Conservation (phyloP, 768 basidiomycete genomes). For the Tubosaeta sp. region DNA sequence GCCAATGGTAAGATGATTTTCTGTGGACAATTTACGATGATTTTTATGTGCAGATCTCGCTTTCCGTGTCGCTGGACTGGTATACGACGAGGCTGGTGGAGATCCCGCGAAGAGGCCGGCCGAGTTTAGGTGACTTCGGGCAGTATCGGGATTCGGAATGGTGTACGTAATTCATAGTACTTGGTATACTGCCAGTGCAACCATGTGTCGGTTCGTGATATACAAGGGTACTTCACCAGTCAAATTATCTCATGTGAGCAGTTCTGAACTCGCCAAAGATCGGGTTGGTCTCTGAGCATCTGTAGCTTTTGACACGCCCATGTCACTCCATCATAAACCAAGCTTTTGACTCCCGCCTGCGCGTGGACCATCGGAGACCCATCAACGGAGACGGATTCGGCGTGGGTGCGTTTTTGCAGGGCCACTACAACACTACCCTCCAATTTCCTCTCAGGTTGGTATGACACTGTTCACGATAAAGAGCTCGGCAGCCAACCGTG, state of each 20-base stretch:
- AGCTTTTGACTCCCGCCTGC: slow-evolving; percentile 89
- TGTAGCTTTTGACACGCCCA: slow-evolving; percentile 84
- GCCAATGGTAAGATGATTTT: slow-evolving; percentile 63
- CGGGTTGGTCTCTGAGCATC: slow-evolving; percentile 1
- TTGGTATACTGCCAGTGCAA: neutral
- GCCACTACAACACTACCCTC: neutral
- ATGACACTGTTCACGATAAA: slow-evolving; percentile 79
- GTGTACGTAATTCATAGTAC: no score
- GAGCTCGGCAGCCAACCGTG: slow-evolving; percentile 87
- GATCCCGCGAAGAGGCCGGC: slow-evolving; percentile 71
- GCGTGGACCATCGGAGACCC: slow-evolving; percentile 76
- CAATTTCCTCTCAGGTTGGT: slow-evolving; percentile 65
- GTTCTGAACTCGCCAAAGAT: neutral
- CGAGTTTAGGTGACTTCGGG: slow-evolving; percentile 58
- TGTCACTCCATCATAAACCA: slow-evolving; percentile 97
- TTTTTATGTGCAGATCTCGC: slow-evolving; percentile 61
- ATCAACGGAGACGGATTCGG: slow-evolving; percentile 97
- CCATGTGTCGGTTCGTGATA: slow-evolving; percentile 88
- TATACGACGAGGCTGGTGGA: slow-evolving; percentile 81
- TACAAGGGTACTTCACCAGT: slow-evolving; percentile 96
- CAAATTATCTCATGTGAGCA: slow-evolving; percentile 75
- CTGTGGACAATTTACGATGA: slow-evolving; percentile 1
- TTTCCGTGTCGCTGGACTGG: slow-evolving; percentile 77
- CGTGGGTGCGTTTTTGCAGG: slow-evolving; percentile 55
- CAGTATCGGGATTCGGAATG: slow-evolving; percentile 1